phyloP scores from a whole-genome alignment of 169 alveolate genomes.

The Eimeria brunetti region DNA sequence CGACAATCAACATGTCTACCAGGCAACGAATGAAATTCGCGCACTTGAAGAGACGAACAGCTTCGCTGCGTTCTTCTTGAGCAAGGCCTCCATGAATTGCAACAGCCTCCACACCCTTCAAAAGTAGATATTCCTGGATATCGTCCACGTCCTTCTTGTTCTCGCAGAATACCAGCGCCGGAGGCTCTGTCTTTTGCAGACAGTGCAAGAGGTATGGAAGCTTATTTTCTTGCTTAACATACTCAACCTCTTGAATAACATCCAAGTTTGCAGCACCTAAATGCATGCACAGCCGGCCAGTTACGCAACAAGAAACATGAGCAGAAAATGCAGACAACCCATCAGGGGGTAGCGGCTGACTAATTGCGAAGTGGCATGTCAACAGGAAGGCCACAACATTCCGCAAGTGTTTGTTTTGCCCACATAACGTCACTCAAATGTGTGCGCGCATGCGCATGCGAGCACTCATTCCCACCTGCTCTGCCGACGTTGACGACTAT shows the following conservation, averaged over 20 bases:
- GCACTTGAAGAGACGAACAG: slow-evolving; percentile 89
- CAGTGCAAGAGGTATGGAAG: slow-evolving; percentile 91
- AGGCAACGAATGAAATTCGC: not conserved
- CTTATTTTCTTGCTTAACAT: slow-evolving; percentile 95
- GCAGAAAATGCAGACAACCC: not conserved
- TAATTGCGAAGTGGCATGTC: not conserved
- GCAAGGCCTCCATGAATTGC: slow-evolving; percentile 96
- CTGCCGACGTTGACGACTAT: slow-evolving; percentile 96
- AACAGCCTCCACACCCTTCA: slow-evolving; percentile 93
- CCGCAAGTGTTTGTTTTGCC: not conserved
- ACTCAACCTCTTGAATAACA: slow-evolving; percentile 95
- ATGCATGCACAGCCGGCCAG: not conserved
- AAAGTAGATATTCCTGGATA: slow-evolving; percentile 94
- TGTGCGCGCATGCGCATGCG: not conserved
- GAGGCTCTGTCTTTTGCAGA: slow-evolving; percentile 97
- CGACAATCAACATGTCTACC: not conserved
- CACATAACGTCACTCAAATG: not conserved
- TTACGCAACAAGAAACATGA: not conserved
- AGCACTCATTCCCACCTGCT: slow-evolving; percentile 84
- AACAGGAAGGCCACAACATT: not conserved
- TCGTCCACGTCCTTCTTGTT: slow-evolving; percentile 97
- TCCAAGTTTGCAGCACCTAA: slow-evolving; percentile 94
- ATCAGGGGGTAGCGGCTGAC: not conserved
- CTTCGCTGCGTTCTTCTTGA: slow-evolving; percentile 92
- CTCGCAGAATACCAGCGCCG: slow-evolving; percentile 96